These are phyloP conservation scores for Candida argentea DNA, from an alignment of 805 yeast species.

Conservation along the genomic window DNA sequence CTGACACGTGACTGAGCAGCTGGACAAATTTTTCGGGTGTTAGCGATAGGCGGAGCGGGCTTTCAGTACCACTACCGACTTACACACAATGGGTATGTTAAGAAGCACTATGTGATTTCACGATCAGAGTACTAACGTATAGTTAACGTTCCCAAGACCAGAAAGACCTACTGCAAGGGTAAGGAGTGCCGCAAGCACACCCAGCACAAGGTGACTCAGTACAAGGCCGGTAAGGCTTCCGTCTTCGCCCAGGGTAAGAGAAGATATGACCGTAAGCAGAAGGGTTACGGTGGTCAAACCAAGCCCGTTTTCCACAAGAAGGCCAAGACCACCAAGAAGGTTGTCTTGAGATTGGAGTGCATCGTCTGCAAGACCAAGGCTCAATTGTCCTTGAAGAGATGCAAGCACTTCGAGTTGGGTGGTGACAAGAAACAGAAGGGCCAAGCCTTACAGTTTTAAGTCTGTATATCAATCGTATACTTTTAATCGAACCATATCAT, in stretches of 20 bases:
- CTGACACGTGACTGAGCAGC: too few species aligned
- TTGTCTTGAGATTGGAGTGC: conserved; percentile 98
- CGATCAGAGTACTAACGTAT: conserved; percentile 21
- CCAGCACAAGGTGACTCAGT: conserved; percentile 99
- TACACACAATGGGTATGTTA: too few species aligned
- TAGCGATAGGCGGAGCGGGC: too few species aligned
- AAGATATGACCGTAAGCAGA: conserved; percentile 99
- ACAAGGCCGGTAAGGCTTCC: conserved; percentile 99
- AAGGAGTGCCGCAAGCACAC: conserved; percentile 99
- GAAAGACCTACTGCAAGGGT: conserved; percentile 99
- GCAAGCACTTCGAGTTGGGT: conserved; percentile 99
- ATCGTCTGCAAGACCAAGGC: conserved; percentile 97
- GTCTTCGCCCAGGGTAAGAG: conserved; percentile 99
- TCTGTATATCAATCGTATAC: too few species aligned
- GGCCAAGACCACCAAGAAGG: conserved; percentile 99
- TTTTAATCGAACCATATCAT: too few species aligned
- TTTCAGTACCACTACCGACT: too few species aligned
- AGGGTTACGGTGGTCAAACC: conserved; percentile 99
- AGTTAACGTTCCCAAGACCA: conserved; percentile 99
- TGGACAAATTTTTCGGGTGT: too few species aligned
- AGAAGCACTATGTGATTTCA: too few species aligned
- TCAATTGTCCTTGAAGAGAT: conserved; percentile 96
- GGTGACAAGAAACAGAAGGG: conserved; percentile 99
- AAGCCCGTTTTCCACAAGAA: conserved; percentile 99
- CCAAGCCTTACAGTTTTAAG: conserved; percentile 98